A percentile compares a stretch with the other conserved stretches of the same genome.
These are phyloP conservation scores for Lenzites betulinus DNA, from an alignment of 768 basidiomycete genomes.

Conservation along the genomic window DNA sequence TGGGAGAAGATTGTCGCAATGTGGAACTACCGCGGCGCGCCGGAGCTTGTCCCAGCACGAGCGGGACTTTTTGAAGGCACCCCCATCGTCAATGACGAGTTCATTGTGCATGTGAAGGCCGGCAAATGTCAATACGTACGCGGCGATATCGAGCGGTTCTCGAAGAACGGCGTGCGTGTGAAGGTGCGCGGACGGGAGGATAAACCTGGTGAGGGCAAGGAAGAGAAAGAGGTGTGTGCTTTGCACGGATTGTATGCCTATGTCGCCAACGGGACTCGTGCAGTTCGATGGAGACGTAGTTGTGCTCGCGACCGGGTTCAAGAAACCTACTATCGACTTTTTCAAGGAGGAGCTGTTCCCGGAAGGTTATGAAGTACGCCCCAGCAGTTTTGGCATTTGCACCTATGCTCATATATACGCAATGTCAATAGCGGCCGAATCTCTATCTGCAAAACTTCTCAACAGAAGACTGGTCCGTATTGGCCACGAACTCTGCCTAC, in stretches of 20 bases:
- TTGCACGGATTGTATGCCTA: not conserved
- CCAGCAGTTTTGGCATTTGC: not conserved
- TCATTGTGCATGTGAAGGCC: conserved; percentile 45
- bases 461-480: conserved; percentile 53
- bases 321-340: conserved; percentile 48
- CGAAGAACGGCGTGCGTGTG: conserved; percentile 39
- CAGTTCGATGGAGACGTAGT: conserved; percentile 48
- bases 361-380: conserved; percentile 44
- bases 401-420: not conserved
- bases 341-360: conserved; percentile 52
- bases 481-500: conserved; percentile 54
- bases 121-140: conserved; percentile 49
- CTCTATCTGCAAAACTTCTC: conserved; percentile 58
- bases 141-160: conserved; percentile 46
- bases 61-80: conserved; percentile 50
- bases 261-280: not conserved
- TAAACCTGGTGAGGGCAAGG: conserved; percentile 37
- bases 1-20: conserved; percentile 47
- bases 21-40: conserved; percentile 48
- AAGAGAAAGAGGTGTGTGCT: conserved; percentile 28
- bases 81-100: conserved; percentile 54
- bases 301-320: conserved; percentile 56
- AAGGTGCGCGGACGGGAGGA: conserved; percentile 39
- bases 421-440: conserved; percentile 41
- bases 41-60: conserved; percentile 44